These are phyloP conservation scores for Sambucus nigra DNA, from an alignment of 129 eudicot species.

Conservation along the genomic window DNA sequence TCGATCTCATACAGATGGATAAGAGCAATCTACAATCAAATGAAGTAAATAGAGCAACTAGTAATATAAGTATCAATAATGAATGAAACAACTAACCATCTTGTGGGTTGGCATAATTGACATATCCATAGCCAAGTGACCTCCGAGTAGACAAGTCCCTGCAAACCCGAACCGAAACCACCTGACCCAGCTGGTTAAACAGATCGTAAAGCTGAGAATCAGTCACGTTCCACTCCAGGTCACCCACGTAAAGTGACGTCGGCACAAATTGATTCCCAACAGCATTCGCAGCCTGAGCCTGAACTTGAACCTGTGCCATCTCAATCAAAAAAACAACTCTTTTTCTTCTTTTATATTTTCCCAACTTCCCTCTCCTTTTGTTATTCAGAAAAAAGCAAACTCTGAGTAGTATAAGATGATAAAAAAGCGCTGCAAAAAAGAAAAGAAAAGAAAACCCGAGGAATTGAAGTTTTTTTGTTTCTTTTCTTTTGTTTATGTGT, in stretches of 20 bases:
- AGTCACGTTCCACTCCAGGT: constrained; percentile 61
- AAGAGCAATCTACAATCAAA: neutral
- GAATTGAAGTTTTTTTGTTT: constrained; percentile 15
- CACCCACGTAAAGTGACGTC: constrained; percentile 78
- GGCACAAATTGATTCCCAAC: constrained; percentile 48
- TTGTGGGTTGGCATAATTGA: constrained; percentile 57
- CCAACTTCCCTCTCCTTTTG: constrained; percentile 75
- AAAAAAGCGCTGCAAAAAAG: constrained; percentile 12
- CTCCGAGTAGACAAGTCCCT: constrained; percentile 56
- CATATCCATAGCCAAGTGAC: constrained; percentile 91
- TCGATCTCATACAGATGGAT: no score
- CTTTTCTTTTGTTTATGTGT: constrained; percentile 16
- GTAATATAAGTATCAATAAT: neutral
- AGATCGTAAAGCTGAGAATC: constrained; percentile 75
- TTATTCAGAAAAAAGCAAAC: constrained; percentile 34
- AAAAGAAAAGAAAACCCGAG: constrained; percentile 13
- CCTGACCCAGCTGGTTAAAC: constrained; percentile 65
- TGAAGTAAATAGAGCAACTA: neutral
- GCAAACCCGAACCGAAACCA: constrained; percentile 85
- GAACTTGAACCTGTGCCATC: constrained; percentile 51
- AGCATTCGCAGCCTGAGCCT: constrained; percentile 32
- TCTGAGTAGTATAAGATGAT: neutral
- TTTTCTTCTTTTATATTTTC: constrained; percentile 20
- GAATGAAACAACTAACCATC: constrained; percentile 49
- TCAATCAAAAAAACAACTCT: constrained; percentile 23